Evolutionary conservation across 73 alveolate species (phyloP).

Genomic region (Halteria grandinella): DNA sequence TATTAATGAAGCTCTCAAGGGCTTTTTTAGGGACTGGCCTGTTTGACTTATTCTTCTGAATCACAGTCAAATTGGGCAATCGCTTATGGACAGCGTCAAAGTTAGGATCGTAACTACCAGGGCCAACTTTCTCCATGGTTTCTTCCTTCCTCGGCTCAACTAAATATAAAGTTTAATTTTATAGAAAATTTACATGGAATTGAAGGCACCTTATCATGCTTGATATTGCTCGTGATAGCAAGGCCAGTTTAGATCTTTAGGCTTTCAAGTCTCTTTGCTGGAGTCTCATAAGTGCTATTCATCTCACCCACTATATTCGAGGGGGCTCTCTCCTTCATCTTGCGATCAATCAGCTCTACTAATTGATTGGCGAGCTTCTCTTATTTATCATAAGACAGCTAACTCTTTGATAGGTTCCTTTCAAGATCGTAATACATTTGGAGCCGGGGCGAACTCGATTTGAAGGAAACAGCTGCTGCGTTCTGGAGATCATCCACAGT

Average conservation of each 20-base stretch:
- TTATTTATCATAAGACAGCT: neutral
- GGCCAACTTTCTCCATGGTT: constrained; percentile 15
- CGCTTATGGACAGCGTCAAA: constrained; percentile 21
- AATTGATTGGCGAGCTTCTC: neutral
- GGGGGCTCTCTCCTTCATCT: neutral
- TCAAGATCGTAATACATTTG: constrained; percentile 14
- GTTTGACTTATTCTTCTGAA: neutral
- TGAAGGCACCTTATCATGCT: constrained; percentile 32
- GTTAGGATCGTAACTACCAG: constrained; percentile 50
- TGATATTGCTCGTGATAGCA: neutral
- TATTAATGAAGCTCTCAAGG: constrained; percentile 6
- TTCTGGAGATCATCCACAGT: neutral
- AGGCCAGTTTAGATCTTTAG: constrained; percentile 2
- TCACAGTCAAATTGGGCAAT: constrained; percentile 16
- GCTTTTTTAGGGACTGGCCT: constrained; percentile 32
- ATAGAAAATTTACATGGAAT: constrained; percentile 36
- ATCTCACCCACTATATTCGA: neutral
- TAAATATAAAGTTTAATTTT: neutral
- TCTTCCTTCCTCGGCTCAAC: constrained; percentile 27
- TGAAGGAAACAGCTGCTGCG: constrained; percentile 2
- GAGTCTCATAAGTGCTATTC: neutral
- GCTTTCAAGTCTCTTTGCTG: neutral
- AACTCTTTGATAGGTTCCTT: neutral
- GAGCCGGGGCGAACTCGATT: constrained; percentile 19
- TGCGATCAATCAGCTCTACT: neutral